phyloP scores from a whole-genome alignment of 2,329 filamentous ascomycete genomes.

The Alternaria consortialis region DNA sequence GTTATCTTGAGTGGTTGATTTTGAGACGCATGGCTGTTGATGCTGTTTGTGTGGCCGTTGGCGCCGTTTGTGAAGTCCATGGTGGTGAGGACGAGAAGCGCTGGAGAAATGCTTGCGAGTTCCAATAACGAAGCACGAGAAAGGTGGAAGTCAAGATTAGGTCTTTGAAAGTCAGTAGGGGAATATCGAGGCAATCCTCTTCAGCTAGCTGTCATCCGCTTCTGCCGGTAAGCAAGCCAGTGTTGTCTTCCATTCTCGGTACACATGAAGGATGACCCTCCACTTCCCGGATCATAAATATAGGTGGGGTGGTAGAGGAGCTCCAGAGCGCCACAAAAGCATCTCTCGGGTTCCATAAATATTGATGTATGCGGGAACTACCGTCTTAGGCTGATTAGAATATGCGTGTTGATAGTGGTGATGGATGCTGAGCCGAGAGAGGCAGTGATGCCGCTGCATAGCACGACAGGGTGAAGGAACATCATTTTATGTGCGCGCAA shows the following conservation, averaged over 20 bases:
- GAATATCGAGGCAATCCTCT: not conserved
- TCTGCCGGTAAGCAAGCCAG: not conserved
- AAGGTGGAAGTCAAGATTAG: not conserved
- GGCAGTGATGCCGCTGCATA: not conserved
- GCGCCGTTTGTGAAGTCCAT: slow-evolving; percentile 30
- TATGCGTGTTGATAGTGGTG: not conserved
- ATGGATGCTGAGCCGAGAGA: not conserved
- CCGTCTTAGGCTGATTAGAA: not conserved
- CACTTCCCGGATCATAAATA: not conserved
- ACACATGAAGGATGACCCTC: not conserved
- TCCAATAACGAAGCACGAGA: not conserved
- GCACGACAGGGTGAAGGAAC: not conserved
- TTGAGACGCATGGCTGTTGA: not conserved
- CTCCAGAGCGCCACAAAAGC: not conserved
- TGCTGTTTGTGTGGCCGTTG: slow-evolving; percentile 8
- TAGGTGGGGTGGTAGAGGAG: not conserved
- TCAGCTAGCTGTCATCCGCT: not conserved
- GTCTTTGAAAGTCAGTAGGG: not conserved
- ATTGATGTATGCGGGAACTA: not conserved
- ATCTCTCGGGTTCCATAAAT: not conserved
- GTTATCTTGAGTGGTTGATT: slow-evolving; percentile 50
- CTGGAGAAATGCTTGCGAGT: not conserved
- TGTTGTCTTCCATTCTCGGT: not conserved
- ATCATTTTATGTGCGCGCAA: not conserved
- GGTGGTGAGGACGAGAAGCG: not conserved